Conservation (phyloP, 2,329 filamentous ascomycete genomes). For the Setomelanomma holmii region DNA sequence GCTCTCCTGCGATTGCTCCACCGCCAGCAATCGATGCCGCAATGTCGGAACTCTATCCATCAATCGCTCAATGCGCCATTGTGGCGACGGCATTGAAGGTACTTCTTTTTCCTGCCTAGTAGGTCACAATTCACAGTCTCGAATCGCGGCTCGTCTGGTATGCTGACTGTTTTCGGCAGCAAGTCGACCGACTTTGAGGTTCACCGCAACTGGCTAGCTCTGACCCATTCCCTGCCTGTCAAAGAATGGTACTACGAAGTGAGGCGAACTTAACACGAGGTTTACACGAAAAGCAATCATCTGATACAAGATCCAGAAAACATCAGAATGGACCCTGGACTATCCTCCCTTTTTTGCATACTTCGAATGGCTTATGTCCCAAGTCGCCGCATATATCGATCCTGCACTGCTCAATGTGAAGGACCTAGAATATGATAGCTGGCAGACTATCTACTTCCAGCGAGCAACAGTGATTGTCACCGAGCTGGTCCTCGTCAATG, state of each 20-base stretch:
- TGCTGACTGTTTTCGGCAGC: slow-evolving; percentile 59
- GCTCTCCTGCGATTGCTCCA: slow-evolving; percentile 27
- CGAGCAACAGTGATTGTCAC: slow-evolving; percentile 84
- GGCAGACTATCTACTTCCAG: slow-evolving; percentile 95
- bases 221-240: slow-evolving; percentile 86
- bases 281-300: slow-evolving; percentile 6
- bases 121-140: slow-evolving; percentile 52
- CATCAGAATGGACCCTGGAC: slow-evolving; percentile 99
- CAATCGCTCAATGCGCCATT: slow-evolving; percentile 86
- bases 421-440: slow-evolving; percentile 86
- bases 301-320: slow-evolving; percentile 62
- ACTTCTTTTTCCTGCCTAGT: slow-evolving; percentile 94
- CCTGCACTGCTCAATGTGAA: slow-evolving; percentile 81
- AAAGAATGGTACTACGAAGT: slow-evolving; percentile 94
- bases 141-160: slow-evolving; percentile 5
- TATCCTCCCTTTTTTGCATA: slow-evolving; percentile 98
- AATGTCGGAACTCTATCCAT: slow-evolving; percentile 85
- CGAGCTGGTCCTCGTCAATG: slow-evolving; percentile 83
- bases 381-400: slow-evolving; percentile 78
- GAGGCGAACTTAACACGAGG: slow-evolving; percentile 8
- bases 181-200: slow-evolving; percentile 99
- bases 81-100: slow-evolving; percentile 89
- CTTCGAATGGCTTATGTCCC: slow-evolving; percentile 92
- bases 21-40: slow-evolving; percentile 28
- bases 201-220: slow-evolving; percentile 97